Conservation (phyloP, 139 green algal species). For the Monoraphidium neglectum region DNA sequence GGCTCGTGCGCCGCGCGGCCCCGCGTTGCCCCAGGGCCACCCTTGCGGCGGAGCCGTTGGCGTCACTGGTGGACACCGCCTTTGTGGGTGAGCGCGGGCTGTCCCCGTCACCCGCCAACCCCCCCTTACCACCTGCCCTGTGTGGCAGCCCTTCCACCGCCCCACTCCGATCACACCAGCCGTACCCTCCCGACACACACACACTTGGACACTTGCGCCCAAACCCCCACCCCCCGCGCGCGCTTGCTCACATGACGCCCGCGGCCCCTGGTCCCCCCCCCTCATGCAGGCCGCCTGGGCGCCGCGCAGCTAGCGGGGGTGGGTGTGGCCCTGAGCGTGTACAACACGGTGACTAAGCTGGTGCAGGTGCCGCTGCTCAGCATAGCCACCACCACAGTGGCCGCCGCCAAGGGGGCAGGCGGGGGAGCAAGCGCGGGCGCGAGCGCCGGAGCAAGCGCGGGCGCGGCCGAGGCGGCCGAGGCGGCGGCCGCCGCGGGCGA, state of each 20-base stretch:
- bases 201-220: not conserved
- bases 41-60: conserved; percentile 73
- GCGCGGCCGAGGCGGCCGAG: not conserved
- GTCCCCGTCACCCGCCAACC: too few species aligned
- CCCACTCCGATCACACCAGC: not conserved
- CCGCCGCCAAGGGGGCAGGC: conserved; percentile 33
- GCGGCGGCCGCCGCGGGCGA: not conserved
- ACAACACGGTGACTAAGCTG: conserved; percentile 73
- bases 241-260: not conserved
- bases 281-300: conserved; percentile 9
- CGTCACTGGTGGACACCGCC: conserved; percentile 68
- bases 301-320: conserved; percentile 60
- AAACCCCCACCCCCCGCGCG: not conserved
- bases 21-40: conserved; percentile 39
- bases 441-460: not conserved
- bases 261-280: not conserved
- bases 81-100: conserved; percentile 81
- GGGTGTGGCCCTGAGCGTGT: conserved; percentile 71
- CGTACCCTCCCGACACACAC: not conserved
- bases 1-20: too few species aligned
- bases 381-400: conserved; percentile 71
- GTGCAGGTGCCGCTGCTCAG: conserved; percentile 76
- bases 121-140: not conserved
- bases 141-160: not conserved
- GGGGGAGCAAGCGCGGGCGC: not conserved